Conservation (phyloP, 768 basidiomycete species). For the Lyophyllum shimeji region DNA sequence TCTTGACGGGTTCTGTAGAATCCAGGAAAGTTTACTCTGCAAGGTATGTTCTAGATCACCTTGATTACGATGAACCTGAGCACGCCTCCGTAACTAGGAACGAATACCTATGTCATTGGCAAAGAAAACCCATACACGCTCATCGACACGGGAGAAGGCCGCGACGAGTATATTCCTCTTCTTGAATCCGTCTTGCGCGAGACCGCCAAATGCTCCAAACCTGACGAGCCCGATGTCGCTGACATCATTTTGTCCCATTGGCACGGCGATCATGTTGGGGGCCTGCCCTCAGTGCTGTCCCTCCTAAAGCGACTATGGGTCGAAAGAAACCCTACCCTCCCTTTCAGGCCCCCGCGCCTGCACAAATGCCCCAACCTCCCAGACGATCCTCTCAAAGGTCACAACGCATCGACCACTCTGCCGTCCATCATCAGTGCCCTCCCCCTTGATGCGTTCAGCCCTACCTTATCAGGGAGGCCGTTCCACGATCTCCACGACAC, state of each 20-base stretch:
- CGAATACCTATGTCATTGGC: conserved; percentile 88
- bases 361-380: conserved; percentile 65
- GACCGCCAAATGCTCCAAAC: conserved; percentile 29
- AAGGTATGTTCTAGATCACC: conserved; percentile 46
- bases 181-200: conserved; percentile 62
- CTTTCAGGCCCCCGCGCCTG: conserved; percentile 67
- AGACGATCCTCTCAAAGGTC: conserved; percentile 14
- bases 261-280: conserved; percentile 85
- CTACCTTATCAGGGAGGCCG: conserved; percentile 36
- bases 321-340: conserved; percentile 38
- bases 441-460: conserved; percentile 43
- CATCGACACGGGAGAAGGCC: conserved; percentile 82
- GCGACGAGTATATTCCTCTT: conserved; percentile 61
- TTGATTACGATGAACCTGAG: neutral
- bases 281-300: conserved; percentile 66
- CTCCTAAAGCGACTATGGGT: conserved; percentile 69
- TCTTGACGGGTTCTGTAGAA: conserved; percentile 50
- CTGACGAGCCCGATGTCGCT: conserved; percentile 59
- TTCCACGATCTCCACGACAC: conserved; percentile 62
- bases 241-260: conserved; percentile 93
- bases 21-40: conserved; percentile 85
- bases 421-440: conserved; percentile 41
- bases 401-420: conserved; percentile 32
- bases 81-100: conserved; percentile 47
- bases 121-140: conserved; percentile 69